Evolutionary conservation across 2,329 filamentous ascomycete species (phyloP).

Genomic region (Alternaria arbusti): DNA sequence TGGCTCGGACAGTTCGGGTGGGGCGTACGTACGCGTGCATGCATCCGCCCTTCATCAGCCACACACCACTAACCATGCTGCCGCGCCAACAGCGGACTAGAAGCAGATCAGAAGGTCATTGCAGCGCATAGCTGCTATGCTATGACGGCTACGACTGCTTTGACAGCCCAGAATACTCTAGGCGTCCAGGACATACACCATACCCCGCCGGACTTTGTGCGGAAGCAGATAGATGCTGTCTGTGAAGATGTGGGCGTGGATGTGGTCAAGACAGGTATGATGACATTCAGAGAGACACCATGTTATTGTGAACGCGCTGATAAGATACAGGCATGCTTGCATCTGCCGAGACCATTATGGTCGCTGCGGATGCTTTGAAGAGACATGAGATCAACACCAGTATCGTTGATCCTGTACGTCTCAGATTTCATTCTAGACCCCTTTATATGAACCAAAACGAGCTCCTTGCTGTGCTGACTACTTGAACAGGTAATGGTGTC

Average conservation of each 20-base stretch:
- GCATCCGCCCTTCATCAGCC: conserved; percentile 17
- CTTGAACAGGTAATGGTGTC: conserved; percentile 79
- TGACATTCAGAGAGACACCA: not conserved
- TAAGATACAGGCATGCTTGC: conserved; percentile 75
- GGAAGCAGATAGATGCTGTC: conserved; percentile 83
- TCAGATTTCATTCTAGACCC: not conserved
- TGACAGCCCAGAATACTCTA: conserved; percentile 94
- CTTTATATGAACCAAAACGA: not conserved
- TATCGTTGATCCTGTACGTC: conserved; percentile 76
- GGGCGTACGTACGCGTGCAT: conserved; percentile 72
- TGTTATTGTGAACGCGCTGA: conserved; percentile 3
- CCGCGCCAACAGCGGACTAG: conserved; percentile 71
- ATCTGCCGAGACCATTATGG: conserved; percentile 70
- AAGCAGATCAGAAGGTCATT: conserved; percentile 95
- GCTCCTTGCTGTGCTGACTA: not conserved
- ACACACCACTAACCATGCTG: conserved; percentile 23
- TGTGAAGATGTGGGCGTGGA: conserved; percentile 85
- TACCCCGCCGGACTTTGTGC: conserved; percentile 78
- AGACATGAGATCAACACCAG: conserved; percentile 63
- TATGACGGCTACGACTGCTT: conserved; percentile 91
- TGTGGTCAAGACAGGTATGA: conserved; percentile 85
- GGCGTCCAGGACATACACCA: conserved; percentile 83
- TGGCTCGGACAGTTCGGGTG: conserved; percentile 88
- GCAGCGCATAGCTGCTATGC: conserved; percentile 92
- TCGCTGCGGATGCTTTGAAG: conserved; percentile 69